phyloP scores from a whole-genome alignment of 208 protist species.

The Acanthamoeba culbertsoni region DNA sequence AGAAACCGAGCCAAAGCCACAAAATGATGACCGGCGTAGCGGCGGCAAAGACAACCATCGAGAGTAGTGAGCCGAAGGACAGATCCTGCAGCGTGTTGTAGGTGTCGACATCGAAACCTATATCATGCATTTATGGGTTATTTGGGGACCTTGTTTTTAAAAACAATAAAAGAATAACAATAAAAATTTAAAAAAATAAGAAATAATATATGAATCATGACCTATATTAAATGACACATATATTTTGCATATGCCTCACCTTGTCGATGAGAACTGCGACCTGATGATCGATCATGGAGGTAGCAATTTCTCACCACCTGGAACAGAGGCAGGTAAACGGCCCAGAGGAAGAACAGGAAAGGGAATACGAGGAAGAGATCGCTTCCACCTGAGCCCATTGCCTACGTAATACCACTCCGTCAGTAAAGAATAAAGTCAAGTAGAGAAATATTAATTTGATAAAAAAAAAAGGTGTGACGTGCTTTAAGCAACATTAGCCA shows the following conservation, averaged over 20 bases:
- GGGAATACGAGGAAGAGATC: not conserved
- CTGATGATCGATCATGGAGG: not conserved
- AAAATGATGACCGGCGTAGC: not conserved
- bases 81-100: not conserved
- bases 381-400: not conserved
- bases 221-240: not conserved
- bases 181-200: not conserved
- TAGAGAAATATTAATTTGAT: not conserved
- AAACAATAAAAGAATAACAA: not conserved
- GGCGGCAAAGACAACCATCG: not conserved
- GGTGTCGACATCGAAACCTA: not conserved
- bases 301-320: not conserved
- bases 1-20: not conserved
- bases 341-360: not conserved
- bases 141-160: not conserved
- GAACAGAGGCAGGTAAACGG: not conserved
- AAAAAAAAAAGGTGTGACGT: not conserved
- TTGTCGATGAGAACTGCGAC: not conserved
- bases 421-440: not conserved
- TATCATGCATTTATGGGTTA: not conserved
- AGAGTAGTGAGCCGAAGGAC: not conserved
- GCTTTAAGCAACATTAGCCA: not conserved
- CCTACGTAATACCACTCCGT: not conserved
- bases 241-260: not conserved
- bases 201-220: not conserved